phyloP scores from a whole-genome alignment of 169 alveolate species.

The Cryptosporidium meleagridis region DNA sequence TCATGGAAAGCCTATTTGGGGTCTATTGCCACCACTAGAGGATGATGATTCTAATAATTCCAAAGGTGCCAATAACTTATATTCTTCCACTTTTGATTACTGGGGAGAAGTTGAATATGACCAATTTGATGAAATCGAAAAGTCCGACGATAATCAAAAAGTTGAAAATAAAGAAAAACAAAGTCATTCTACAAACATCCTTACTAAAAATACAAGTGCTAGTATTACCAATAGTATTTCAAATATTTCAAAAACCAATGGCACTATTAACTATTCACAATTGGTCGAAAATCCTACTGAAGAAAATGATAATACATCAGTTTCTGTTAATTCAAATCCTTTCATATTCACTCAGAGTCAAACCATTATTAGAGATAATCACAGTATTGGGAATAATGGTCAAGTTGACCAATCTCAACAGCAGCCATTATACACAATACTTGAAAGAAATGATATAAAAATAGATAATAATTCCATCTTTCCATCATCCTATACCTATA shows the following conservation, averaged over 20 bases:
- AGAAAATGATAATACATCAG: background rate
- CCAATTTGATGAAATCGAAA: background rate
- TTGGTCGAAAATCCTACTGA: background rate
- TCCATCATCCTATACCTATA: slow-evolving; percentile 37
- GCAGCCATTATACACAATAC: background rate
- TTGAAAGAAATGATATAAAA: slow-evolving; percentile 2
- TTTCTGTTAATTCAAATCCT: slow-evolving; percentile 1
- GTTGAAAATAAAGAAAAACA: background rate
- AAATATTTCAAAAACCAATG: background rate
- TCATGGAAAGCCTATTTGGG: slow-evolving; percentile 65
- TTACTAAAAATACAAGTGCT: background rate
- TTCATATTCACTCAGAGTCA: slow-evolving; percentile 10
- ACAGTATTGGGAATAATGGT: background rate
- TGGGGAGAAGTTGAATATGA: slow-evolving; percentile 55
- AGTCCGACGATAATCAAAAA: background rate
- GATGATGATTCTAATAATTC: slow-evolving; percentile 3
- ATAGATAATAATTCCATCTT: slow-evolving; percentile 33
- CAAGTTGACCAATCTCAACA: background rate
- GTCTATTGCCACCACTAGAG: slow-evolving; percentile 49
- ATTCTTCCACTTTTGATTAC: background rate
- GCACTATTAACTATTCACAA: background rate
- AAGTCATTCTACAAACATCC: background rate
- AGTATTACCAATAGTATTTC: background rate
- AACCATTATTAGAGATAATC: background rate
- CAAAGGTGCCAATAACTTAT: no score